Evolutionary conservation across 2,329 filamentous ascomycete species (phyloP).

Genomic region (Trichoderma atrobrunneum): DNA sequence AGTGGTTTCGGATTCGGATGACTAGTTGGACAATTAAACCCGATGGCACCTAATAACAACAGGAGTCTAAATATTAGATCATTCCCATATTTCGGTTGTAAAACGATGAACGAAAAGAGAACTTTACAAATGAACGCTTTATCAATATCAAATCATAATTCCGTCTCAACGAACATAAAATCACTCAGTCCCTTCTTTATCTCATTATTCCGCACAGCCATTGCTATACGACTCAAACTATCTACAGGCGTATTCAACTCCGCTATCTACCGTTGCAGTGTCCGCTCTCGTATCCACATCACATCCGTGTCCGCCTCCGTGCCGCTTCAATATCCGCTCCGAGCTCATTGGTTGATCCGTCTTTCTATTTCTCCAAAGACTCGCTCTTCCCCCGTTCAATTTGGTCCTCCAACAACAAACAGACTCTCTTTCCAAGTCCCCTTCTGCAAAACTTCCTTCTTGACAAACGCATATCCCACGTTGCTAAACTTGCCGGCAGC

Average conservation of each 20-base stretch:
- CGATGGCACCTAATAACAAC: background rate
- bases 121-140: background rate
- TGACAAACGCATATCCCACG: slow-evolving; percentile 7
- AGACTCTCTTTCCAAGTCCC: background rate
- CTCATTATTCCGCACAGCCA: background rate
- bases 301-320: background rate
- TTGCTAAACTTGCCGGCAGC: background rate
- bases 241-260: background rate
- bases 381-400: background rate
- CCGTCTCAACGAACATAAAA: background rate
- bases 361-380: background rate
- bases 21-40: background rate
- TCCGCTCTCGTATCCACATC: background rate
- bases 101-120: background rate
- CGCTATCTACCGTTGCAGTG: background rate
- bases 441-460: background rate
- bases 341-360: background rate
- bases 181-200: background rate
- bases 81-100: no score
- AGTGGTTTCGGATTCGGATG: background rate
- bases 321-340: background rate
- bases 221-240: background rate
- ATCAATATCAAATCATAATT: background rate
- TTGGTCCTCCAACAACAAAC: background rate
- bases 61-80: background rate